Evolutionary conservation across 169 alveolate species (phyloP).

Genomic region (Plasmodium malariae): DNA sequence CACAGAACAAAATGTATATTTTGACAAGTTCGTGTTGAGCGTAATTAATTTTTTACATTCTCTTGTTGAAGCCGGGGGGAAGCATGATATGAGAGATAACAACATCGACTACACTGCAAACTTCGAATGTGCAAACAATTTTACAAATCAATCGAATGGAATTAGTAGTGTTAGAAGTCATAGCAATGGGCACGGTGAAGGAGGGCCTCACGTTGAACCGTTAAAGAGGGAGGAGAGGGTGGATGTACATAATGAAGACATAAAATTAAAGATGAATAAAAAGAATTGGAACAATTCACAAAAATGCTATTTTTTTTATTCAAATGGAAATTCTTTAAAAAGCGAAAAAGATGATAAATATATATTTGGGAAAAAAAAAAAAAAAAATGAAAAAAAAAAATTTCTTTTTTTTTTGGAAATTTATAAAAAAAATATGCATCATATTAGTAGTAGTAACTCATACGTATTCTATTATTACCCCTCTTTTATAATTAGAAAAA

Average conservation of each 20-base stretch:
- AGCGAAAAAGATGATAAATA: too few relatives aligned
- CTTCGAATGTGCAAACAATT: too few relatives aligned
- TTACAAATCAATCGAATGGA: too few relatives aligned
- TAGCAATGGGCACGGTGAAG: too few relatives aligned
- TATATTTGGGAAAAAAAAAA: background rate
- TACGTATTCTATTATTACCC: background rate
- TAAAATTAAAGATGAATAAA: background rate
- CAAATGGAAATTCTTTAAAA: too few relatives aligned
- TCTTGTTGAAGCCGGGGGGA: background rate
- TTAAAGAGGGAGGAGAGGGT: background rate
- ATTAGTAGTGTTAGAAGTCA: too few relatives aligned
- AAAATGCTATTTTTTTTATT: too few relatives aligned
- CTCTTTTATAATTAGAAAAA: background rate
- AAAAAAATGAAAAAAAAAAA: background rate
- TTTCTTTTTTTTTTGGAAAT: background rate
- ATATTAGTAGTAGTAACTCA: background rate
- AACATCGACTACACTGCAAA: too few relatives aligned
- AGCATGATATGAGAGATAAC: background rate
- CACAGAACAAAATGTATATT: conserved; percentile 12
- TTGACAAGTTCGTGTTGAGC: conserved; percentile 9
- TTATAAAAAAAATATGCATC: background rate
- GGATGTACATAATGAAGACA: background rate
- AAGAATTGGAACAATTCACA: background rate
- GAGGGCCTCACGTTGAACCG: too few relatives aligned
- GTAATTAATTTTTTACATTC: conserved; percentile 5